Percentiles rank a stretch among this genome's conserved stretches.
Conservation (phyloP, 306 rosid genomes). For the Cicer cuneatum region DNA sequence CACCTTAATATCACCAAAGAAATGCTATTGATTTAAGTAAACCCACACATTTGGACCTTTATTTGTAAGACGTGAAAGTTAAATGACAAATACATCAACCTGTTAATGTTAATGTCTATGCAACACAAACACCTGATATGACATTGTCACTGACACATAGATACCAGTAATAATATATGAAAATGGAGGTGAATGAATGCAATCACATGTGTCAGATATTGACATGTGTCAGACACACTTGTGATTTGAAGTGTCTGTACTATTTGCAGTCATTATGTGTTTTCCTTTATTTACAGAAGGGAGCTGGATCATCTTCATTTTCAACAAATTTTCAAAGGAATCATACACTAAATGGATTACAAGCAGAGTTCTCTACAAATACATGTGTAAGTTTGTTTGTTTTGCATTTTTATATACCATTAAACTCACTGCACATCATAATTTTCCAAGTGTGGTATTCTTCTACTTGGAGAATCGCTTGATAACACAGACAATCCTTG, state of each 20-base stretch:
- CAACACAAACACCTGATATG: no score
- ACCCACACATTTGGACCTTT: background rate
- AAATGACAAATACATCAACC: no score
- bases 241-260: no score
- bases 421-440: background rate
- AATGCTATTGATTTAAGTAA: background rate
- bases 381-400: conserved; percentile 55
- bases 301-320: conserved; percentile 4
- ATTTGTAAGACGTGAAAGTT: no score
- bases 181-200: no score
- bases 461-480: background rate
- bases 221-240: no score
- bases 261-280: background rate
- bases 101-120: no score
- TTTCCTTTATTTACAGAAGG: background rate
- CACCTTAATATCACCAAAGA: background rate
- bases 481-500: background rate
- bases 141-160: no score
- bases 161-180: no score
- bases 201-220: no score
- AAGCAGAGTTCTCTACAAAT: conserved; percentile 29
- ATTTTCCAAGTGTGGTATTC: no score
- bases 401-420: conserved; percentile 32
- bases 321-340: conserved; percentile 40
- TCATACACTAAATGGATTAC: conserved; percentile 35